phyloP scores from a whole-genome alignment of 371 early-diverging fungal species.

The Apophysomyces elegans region DNA sequence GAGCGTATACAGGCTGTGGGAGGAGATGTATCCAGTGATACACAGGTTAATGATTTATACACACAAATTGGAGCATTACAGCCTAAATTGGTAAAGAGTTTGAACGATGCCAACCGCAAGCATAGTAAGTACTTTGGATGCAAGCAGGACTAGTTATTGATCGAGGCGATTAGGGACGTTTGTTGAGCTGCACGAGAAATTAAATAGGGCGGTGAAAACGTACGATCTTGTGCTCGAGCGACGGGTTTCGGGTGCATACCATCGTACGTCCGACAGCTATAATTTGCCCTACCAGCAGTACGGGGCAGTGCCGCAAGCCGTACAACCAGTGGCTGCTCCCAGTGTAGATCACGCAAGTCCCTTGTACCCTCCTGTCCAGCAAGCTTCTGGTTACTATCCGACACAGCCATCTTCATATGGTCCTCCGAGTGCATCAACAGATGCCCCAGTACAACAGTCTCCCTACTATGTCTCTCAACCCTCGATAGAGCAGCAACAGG shows the following conservation, averaged over 20 bases:
- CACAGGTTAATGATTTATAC: slow-evolving; percentile 69
- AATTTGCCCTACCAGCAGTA: slow-evolving; percentile 1
- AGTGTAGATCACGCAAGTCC: background rate
- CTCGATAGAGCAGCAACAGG: background rate
- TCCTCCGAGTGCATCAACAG: background rate
- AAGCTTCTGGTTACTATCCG: background rate
- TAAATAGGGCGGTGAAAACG: slow-evolving; percentile 73
- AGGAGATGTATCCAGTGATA: slow-evolving; percentile 59
- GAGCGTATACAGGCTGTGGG: slow-evolving; percentile 59
- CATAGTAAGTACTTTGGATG: slow-evolving; percentile 48
- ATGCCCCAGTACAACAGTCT: background rate
- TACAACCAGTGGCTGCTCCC: slow-evolving; percentile 2
- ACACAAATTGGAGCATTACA: slow-evolving; percentile 71
- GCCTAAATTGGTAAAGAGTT: slow-evolving; percentile 66
- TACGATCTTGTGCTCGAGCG: slow-evolving; percentile 83
- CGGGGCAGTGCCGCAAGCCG: slow-evolving; percentile 3
- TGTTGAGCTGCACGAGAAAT: slow-evolving; percentile 71
- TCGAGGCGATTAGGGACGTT: slow-evolving; percentile 36
- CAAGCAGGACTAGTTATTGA: background rate
- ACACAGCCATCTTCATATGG: slow-evolving; percentile 11
- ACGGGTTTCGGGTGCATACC: slow-evolving; percentile 50
- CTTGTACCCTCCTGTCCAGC: slow-evolving; percentile 6
- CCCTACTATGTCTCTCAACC: background rate
- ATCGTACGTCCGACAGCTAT: slow-evolving; percentile 14
- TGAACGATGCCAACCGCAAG: slow-evolving; percentile 69